Evolutionary conservation across 1,284 basidiomycete genomes (phyloP).

Genomic region (Butyriboletus appendiculatus): DNA sequence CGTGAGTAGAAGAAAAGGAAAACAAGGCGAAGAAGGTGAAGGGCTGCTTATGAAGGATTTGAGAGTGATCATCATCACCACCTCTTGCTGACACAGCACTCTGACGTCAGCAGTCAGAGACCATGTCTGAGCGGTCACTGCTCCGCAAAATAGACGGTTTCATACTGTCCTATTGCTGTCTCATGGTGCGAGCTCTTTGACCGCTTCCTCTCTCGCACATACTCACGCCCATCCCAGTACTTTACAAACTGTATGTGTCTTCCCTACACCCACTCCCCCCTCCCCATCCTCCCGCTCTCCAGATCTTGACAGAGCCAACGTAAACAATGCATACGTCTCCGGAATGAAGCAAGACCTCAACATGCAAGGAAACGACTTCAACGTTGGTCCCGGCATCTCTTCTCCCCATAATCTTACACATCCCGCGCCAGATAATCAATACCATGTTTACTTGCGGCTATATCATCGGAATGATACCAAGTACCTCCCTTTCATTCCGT

Average conservation of each 20-base stretch:
- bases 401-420: not conserved
- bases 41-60: slow-evolving; percentile 14
- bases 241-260: slow-evolving; percentile 60
- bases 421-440: slow-evolving; percentile 54
- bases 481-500: slow-evolving; percentile 32
- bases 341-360: slow-evolving; percentile 81
- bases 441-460: slow-evolving; percentile 75
- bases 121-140: slow-evolving; percentile 36
- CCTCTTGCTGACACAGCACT: not conserved
- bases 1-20: not conserved
- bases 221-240: slow-evolving; percentile 42
- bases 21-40: not conserved
- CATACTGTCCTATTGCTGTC: slow-evolving; percentile 67
- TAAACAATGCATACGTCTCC: slow-evolving; percentile 74
- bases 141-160: slow-evolving; percentile 52
- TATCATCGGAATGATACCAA: slow-evolving; percentile 72
- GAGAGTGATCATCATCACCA: not conserved
- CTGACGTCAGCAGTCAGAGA: not conserved
- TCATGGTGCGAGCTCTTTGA: slow-evolving; percentile 49
- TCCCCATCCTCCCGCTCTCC: not conserved
- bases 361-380: slow-evolving; percentile 71
- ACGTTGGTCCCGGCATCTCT: slow-evolving; percentile 46
- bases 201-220: not conserved
- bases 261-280: not conserved
- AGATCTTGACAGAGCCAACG: slow-evolving; percentile 69